Percentiles rank a stretch among this genome's conserved stretches.
These are phyloP conservation scores for Volvox carteri DNA, from an alignment of 163 green algal genomes.

Conservation along the genomic window DNA sequence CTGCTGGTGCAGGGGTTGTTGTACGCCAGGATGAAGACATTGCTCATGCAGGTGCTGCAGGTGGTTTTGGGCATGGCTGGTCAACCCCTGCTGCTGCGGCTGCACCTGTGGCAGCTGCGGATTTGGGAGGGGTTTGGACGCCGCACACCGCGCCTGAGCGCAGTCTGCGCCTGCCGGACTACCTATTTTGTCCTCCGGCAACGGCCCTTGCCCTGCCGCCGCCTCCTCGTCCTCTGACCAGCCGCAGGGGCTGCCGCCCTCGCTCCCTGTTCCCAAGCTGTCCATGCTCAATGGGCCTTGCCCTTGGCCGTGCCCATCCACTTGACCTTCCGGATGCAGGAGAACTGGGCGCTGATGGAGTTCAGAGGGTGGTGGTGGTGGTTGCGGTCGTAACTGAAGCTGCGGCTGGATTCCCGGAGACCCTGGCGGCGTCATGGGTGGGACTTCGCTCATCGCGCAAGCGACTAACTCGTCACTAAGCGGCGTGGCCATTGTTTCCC, in stretches of 20 bases:
- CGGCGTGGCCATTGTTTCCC: conserved; percentile 23
- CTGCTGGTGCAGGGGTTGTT: conserved; percentile 18
- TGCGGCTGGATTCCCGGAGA: conserved; percentile 26
- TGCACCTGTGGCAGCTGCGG: not conserved
- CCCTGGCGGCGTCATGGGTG: not conserved
- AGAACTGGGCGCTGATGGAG: no score
- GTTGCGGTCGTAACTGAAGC: no score
- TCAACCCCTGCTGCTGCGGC: not conserved
- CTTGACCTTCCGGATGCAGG: no score
- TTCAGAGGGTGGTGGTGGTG: no score
- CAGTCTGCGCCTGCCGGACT: not conserved
- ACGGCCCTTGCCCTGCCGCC: not conserved
- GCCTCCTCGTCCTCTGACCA: conserved; percentile 26
- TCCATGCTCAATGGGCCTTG: no score
- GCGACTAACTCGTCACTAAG: conserved; percentile 25
- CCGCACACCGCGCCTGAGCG: not conserved
- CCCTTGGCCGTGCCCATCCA: no score
- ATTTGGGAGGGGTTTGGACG: not conserved
- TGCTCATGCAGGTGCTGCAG: not conserved
- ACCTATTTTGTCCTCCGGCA: not conserved
- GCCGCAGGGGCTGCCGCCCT: conserved; percentile 25
- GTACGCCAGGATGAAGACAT: not conserved
- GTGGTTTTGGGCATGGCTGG: not conserved
- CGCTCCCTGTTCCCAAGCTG: conserved; percentile 10
- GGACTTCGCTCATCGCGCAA: not conserved